These are phyloP conservation scores for Pythium aristosporum DNA, from an alignment of 352 stramenopile genomes.

Conservation along the genomic window DNA sequence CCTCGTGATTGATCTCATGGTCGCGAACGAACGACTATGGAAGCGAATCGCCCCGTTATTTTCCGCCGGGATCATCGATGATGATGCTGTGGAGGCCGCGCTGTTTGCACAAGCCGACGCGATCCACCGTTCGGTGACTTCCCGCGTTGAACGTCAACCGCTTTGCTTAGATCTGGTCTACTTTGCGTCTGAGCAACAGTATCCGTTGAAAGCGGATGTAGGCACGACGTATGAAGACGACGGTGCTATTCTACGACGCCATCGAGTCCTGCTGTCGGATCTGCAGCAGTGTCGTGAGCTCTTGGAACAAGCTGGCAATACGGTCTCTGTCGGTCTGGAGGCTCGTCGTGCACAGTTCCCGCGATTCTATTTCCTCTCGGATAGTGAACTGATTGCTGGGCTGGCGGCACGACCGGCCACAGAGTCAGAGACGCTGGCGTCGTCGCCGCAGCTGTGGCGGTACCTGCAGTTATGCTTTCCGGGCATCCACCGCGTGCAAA, in stretches of 20 bases:
- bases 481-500: conserved; percentile 42
- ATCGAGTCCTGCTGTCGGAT: conserved; percentile 31
- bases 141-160: conserved; percentile 29
- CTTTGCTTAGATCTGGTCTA: conserved; percentile 39
- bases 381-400: conserved; percentile 50
- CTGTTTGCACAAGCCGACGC: conserved; percentile 43
- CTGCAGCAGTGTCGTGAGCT: conserved; percentile 40
- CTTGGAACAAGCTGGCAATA: conserved; percentile 44
- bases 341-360: conserved; percentile 51
- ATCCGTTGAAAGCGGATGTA: not conserved
- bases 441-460: conserved; percentile 39
- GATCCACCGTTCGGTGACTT: conserved; percentile 37
- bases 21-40: conserved; percentile 47
- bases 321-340: conserved; percentile 49
- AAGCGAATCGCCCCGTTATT: conserved; percentile 51
- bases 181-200: conserved; percentile 1
- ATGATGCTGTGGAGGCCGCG: conserved; percentile 37
- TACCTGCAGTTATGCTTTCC: conserved; percentile 59
- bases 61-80: conserved; percentile 45
- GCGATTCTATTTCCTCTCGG: conserved; percentile 70
- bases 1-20: conserved; percentile 40
- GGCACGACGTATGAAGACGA: not conserved
- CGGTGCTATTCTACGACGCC: not conserved
- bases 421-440: not conserved
- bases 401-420: conserved; percentile 30